Base-by-base conservation (phyloP, 2,329 filamentous ascomycete species). In the Nothophoma quercina region DNA sequence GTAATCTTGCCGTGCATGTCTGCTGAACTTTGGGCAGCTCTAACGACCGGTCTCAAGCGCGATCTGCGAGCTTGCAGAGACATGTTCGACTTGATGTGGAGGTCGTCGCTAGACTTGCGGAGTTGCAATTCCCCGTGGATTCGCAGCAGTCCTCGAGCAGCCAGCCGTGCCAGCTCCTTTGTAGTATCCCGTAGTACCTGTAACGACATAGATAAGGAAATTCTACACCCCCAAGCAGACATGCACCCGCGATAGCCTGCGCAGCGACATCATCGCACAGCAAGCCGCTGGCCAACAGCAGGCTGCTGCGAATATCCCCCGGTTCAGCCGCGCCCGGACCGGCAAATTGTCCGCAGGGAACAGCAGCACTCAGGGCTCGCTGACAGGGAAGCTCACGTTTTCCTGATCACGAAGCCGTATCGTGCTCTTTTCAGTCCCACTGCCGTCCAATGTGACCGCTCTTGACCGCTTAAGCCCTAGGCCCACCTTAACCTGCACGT, bases 381-480 rank as follows among this genome's bases (percentile, higher is more conserved):
- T 43, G 45, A 49, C 53, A 59, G 54, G 59, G 55, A 55, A 49
- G 51, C 47, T 41, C 60, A 58, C 40, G 41, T 43, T 54, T 58
- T 62, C 58, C 48, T 63, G 58, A 66, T 69, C 64, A 67, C 67
- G 57, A 63, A 58, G 58, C 60, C 57, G 59, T 56, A 53, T 62
- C 51, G 62, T 62, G 56, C 56, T 47, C 56, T 56, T 49, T 56
- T 48, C 54, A 56, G 62, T 63, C 51, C 59, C 57, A 59, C 59
- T 51, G 56, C 52, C 60, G 58, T 56, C 66, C 63, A 63, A 73
- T 73, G 70, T 71, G 66, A 69, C 67, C 62, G 58, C 54, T 59
- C 57, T 65, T 70, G 63, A 70, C 68, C 69, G 68, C 67, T 58
- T 51, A 51, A 51, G 56, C 55, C 44, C 60, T 66, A 62, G 58